Evolutionary conservation across 352 stramenopile genomes (phyloP), one percentile per base, ranked within the genome.

Genomic region (Phytophthora megakarya): DNA sequence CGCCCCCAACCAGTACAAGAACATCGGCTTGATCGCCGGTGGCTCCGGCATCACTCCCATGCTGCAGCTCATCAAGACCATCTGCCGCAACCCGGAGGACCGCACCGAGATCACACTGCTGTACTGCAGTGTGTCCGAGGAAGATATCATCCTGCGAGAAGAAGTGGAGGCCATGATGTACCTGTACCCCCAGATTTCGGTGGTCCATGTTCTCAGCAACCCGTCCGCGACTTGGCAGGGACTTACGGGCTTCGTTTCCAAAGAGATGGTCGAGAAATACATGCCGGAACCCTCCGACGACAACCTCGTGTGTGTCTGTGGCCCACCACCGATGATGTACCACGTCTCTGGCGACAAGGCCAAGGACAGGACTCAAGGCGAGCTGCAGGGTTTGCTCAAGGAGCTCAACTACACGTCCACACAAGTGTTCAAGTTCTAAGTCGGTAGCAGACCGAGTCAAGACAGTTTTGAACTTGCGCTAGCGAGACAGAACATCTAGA

Each of bases 11-110:
- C 72, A 74, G 70, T 95, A 95, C 72, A 97, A 96, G 70, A 78
- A 90, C 61, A 86, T 98, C 47, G 89, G 88, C 5, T 72, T 97
- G 53, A 89, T 98, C 58, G 91, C 92, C 52, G 92, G 91, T 16
- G 92, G 92, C 65, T 97, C 88, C 47, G 92, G 90, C 19, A 85
- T 97, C 71, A 97, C 90, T 39, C 90, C 90, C 25, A 97, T 97
- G 88, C 78, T 97, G 39, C 88, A 97, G 73, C 63, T 96, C 46
- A 81, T 80, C 40, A 91, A 92, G 73, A 71, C 84, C 56, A 90
- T 97, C 53, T 91, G 91, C 55, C 78, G 84, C 46, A 89, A 97
- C 72, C 80, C 81, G 21, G 69, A 83, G 18, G 90, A 97, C 70
- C 73, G 74, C 45, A 98, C 92, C 1, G 71, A 97, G 73, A 73